Base-by-base conservation (phyloP, 441 rosid species). In the Kokia cookei region DNA sequence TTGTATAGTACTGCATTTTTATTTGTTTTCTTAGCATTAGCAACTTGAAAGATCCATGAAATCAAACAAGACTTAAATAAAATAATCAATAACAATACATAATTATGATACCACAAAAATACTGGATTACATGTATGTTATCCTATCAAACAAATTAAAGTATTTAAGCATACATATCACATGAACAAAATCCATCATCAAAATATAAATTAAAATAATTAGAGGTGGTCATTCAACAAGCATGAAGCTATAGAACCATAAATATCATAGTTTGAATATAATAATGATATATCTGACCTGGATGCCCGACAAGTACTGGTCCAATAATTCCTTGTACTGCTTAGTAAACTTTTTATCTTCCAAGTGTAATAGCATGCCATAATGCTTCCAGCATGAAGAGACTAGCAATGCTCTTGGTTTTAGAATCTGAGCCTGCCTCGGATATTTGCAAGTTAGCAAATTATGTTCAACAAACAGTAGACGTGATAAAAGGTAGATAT, bases 361-460 rank as follows among this genome's bases (percentile, higher is more conserved):
- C 84, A 94, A 76, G 83, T 84, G 91, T 83, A 93, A 81, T 64
- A 94, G 81, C 77, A 78, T 58, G 77, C 93, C 74, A 70, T 87
- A 94, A 76, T 93, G 93, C 88, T 88, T 93, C 99, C 99, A 94
- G 77, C 98, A 93, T 55, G 98, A 93, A 79, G 90, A 91, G 65
- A 94, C 87, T 65, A 94, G 85, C 47, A 83, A 77, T 63, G 85
- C 86, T 73, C 94, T 83, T 67, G 84, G 75, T 54, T 54, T 78
- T 71, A 72, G 43, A 59, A 74, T 43, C 70, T 79, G 79, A 72
- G 72, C 81, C 95, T 89, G 86, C 57, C 81, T 82, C 79, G 68
- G 73, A 82, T 48, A 64, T 76, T 37, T 67, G 47, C 43, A 80
- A 53, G 67, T 48, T 62, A 63, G 73, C 55, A 73, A 51, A 73